These are phyloP conservation scores for Naganishia albida DNA, from an alignment of 1,284 basidiomycete species.

Conservation along the genomic window DNA sequence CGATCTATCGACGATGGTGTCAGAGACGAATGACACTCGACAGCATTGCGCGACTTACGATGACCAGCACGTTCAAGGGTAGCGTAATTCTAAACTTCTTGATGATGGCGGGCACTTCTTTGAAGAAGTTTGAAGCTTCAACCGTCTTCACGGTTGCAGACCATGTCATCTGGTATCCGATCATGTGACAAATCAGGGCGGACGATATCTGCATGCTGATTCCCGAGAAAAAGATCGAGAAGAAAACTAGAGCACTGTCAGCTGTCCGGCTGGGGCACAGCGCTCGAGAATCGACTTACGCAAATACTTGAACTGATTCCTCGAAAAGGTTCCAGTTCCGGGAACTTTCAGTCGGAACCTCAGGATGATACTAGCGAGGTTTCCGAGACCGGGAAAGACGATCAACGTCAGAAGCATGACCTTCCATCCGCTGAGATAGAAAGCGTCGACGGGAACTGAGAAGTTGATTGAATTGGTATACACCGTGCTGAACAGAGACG, in stretches of 20 bases:
- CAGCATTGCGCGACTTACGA: conserved; percentile 51
- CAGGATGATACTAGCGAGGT: conserved; percentile 67
- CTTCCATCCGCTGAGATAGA: conserved; percentile 48
- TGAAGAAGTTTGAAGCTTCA: conserved; percentile 76
- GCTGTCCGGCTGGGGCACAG: not conserved
- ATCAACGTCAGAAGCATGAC: conserved; percentile 65
- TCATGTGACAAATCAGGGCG: conserved; percentile 73
- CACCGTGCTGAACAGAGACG: not conserved
- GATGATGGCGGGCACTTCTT: conserved; percentile 76
- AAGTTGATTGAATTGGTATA: conserved; percentile 24
- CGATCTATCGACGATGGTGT: conserved; percentile 29
- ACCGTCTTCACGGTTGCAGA: conserved; percentile 61
- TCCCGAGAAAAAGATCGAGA: conserved; percentile 82
- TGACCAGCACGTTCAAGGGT: conserved; percentile 31
- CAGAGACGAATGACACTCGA: not conserved
- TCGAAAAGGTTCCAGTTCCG: conserved; percentile 3
- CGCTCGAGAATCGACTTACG: not conserved
- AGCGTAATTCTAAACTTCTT: conserved; percentile 64
- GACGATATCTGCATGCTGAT: conserved; percentile 70
- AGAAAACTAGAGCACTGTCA: conserved; percentile 46
- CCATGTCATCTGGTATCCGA: conserved; percentile 83
- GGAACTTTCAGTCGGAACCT: conserved; percentile 70
- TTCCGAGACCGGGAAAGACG: conserved; percentile 72
- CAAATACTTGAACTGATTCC: conserved; percentile 46
- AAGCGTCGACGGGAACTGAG: conserved; percentile 42